Conservation (phyloP, 192 early-diverging fungal species). For the Podila horticola region DNA sequence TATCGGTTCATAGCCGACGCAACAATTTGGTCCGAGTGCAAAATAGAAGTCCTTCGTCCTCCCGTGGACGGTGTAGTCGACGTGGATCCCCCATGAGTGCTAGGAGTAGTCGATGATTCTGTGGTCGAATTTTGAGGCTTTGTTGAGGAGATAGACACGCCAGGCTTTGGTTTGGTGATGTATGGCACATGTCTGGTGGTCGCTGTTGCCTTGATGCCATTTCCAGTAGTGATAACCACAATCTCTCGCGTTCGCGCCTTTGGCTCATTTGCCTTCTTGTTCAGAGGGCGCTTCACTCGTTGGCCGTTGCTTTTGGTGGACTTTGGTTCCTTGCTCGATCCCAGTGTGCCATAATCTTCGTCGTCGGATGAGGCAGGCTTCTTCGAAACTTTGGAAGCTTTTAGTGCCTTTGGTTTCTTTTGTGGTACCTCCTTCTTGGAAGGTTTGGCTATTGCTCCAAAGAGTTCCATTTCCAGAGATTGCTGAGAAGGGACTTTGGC, state of each 20-base stretch:
- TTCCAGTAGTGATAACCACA: slow-evolving; percentile 27
- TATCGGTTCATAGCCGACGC: slow-evolving; percentile 50
- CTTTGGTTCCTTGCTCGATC: background rate
- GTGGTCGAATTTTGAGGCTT: background rate
- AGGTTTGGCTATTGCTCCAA: slow-evolving; percentile 15
- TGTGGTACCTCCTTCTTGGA: background rate
- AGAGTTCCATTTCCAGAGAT: slow-evolving; percentile 34
- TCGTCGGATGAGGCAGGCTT: background rate
- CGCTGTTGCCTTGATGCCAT: slow-evolving; percentile 15
- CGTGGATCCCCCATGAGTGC: no score
- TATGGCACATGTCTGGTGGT: background rate
- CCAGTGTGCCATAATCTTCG: background rate
- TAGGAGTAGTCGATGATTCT: background rate
- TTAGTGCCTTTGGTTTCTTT: background rate
- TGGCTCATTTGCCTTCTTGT: background rate
- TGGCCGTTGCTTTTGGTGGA: slow-evolving; percentile 2
- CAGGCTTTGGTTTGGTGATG: background rate
- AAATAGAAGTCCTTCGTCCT: slow-evolving; percentile 40
- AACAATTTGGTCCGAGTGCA: slow-evolving; percentile 58
- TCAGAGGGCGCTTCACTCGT: background rate
- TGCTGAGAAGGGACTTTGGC: slow-evolving; percentile 8
- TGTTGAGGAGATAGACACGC: background rate
- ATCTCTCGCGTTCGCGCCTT: slow-evolving; percentile 17
- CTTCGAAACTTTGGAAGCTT: no score
- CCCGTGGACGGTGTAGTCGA: no score